Evolutionary conservation across 345 rosid species (phyloP), one percentile per base, ranked within the genome.

Genomic region (Gossypium australe): DNA sequence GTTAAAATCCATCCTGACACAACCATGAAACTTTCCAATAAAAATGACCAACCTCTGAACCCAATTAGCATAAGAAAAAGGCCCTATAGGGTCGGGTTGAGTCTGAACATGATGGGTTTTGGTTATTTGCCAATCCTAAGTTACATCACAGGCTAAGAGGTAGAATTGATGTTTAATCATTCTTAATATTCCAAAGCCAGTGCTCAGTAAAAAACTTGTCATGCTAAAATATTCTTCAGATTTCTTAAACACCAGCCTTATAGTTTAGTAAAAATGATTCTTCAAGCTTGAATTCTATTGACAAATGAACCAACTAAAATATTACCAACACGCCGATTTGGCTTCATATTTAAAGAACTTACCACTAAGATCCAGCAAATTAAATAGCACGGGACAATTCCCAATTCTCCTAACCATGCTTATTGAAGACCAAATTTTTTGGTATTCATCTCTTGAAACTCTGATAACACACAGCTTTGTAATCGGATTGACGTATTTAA

Each of bases 391-490:
- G 0, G 88, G 87, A 63, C 88, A 92, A 78, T 88, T 87, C 6
- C 87, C 93, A 4, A 91, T 83, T 69, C 82, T 83, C 72, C 83
- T 89, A 44, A 91, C 86, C 89, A 89, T 75, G 79, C 92, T 92
- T 48, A 90, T 85, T 8, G 97, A 92, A 25, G 90, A 82, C 96
- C 97, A 90, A 38, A 92, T 88, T 75, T 84, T 87, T 80, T 85
- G 90, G 71, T 89, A 82, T 18, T 88, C 91, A 13, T 90, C 97
- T 75, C 95, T 81, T 7, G 95, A 89, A 22, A 87, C 79, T 85
- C 98, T 85, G 61, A 94, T 80, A 3, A 94, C 82, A 57, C 89
- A 87, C 2, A 88, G 60, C 84, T 91, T 92, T 13, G 97, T 92
- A 22, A 86, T 79, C 5, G 94, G 94, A 74, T 92, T 92, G 76